Evolutionary conservation across 208 protist species (phyloP).

Genomic region (Leishmania gerbilli): DNA sequence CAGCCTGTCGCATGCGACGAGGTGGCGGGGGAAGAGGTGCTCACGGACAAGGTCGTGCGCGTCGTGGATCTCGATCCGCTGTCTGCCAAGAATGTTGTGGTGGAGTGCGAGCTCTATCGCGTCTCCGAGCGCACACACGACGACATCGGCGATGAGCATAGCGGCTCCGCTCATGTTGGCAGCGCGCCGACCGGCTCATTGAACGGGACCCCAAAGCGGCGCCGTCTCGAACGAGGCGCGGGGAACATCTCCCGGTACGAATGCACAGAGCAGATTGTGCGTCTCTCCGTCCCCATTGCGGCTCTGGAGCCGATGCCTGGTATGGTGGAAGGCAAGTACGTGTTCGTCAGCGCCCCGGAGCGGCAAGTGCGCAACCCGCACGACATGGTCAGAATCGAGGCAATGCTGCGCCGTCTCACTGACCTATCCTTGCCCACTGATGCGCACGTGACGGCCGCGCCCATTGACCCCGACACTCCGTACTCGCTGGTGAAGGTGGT

Average conservation of each 20-base stretch:
- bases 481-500: slow-evolving; percentile 72
- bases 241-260: slow-evolving; percentile 4
- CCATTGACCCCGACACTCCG: slow-evolving; percentile 55
- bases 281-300: slow-evolving; percentile 49
- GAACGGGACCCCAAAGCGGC: slow-evolving; percentile 5
- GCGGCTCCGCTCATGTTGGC: neutral
- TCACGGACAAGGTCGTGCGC: slow-evolving; percentile 74
- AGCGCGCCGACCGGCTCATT: neutral
- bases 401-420: slow-evolving; percentile 19
- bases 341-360: slow-evolving; percentile 60
- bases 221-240: slow-evolving; percentile 19
- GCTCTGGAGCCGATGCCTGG: slow-evolving; percentile 64
- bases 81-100: slow-evolving; percentile 49
- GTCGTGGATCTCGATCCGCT: slow-evolving; percentile 60
- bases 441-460: slow-evolving; percentile 41
- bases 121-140: slow-evolving; percentile 10
- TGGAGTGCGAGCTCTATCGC: slow-evolving; percentile 48
- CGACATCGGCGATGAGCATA: neutral
- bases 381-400: slow-evolving; percentile 53
- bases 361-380: slow-evolving; percentile 68
- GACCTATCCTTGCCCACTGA: slow-evolving; percentile 10
- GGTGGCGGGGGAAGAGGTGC: slow-evolving; percentile 5
- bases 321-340: slow-evolving; percentile 52
- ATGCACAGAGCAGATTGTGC: slow-evolving; percentile 13
- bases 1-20: slow-evolving; percentile 59